Evolutionary conservation across 192 early-diverging fungal species (phyloP).

Genomic region (Podila minutissima): DNA sequence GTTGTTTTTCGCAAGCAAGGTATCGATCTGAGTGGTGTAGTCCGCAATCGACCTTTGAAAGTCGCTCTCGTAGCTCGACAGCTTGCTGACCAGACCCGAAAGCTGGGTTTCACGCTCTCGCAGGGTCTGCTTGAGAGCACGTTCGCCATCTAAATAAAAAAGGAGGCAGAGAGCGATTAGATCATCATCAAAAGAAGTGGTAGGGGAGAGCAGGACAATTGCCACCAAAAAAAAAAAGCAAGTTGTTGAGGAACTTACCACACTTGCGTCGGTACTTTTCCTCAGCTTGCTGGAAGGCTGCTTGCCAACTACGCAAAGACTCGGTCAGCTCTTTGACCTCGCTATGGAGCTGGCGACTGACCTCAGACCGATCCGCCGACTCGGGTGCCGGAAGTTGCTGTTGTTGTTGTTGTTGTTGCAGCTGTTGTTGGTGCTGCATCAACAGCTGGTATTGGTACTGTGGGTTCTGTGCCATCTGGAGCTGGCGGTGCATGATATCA

Average conservation of each 20-base stretch:
- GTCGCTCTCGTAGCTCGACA: slow-evolving; percentile 20
- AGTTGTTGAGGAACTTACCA: slow-evolving; percentile 12
- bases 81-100: slow-evolving; percentile 29
- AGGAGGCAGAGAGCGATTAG: not conserved
- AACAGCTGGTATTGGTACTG: not conserved
- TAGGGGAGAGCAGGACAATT: too few relatives aligned
- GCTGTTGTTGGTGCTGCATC: not conserved
- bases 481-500: slow-evolving; percentile 44
- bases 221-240: too few relatives aligned
- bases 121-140: slow-evolving; percentile 35
- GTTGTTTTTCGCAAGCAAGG: not conserved
- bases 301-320: slow-evolving; percentile 33
- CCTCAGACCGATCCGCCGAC: slow-evolving; percentile 3
- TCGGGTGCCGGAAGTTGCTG: not conserved
- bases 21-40: slow-evolving; percentile 2
- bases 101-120: slow-evolving; percentile 35
- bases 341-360: slow-evolving; percentile 22
- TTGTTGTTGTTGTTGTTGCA: not conserved
- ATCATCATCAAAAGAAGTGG: not conserved
- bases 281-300: slow-evolving; percentile 37
- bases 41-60: slow-evolving; percentile 35
- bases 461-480: slow-evolving; percentile 24
- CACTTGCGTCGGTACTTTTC: slow-evolving; percentile 49
- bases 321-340: slow-evolving; percentile 33
- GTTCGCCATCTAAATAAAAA: slow-evolving; percentile 19